Evolutionary conservation across 441 rosid genomes (phyloP).

Genomic region (Melianthus villosus): DNA sequence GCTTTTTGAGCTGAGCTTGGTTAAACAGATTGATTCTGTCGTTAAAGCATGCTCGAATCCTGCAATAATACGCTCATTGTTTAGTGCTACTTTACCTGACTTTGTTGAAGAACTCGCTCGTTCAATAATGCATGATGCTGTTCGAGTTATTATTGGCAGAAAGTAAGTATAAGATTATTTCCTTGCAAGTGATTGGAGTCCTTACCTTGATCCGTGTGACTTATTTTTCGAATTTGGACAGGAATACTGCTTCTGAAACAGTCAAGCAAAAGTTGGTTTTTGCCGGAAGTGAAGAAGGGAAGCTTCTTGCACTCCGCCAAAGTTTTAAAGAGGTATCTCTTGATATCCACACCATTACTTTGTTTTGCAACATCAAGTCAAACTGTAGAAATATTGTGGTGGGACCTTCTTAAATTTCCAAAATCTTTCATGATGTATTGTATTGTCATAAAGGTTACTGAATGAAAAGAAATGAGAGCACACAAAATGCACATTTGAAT

Average conservation of each 20-base stretch:
- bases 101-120: conserved; percentile 88
- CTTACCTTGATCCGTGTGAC: conserved; percentile 1
- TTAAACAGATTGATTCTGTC: conserved; percentile 75
- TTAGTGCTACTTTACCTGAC: conserved; percentile 95
- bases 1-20: conserved; percentile 70
- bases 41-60: conserved; percentile 93
- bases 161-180: conserved; percentile 36
- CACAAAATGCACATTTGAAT: no score
- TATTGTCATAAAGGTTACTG: no score
- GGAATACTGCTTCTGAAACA: conserved; percentile 74
- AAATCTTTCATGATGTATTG: no score
- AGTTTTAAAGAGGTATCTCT: conserved; percentile 82
- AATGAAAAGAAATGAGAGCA: no score
- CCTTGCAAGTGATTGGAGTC: neutral
- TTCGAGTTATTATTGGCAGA: conserved; percentile 75
- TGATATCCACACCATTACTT: no score
- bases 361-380: no score
- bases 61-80: conserved; percentile 58
- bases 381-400: no score
- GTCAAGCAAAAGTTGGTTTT: conserved; percentile 72
- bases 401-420: no score
- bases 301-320: conserved; percentile 78
- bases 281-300: conserved; percentile 92
- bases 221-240: conserved; percentile 14
- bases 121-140: conserved; percentile 91